A percentile compares a stretch with the other conserved stretches of the same genome.
Evolutionary conservation across 116 monocot species (phyloP).

Genomic region (Zostera marina): DNA sequence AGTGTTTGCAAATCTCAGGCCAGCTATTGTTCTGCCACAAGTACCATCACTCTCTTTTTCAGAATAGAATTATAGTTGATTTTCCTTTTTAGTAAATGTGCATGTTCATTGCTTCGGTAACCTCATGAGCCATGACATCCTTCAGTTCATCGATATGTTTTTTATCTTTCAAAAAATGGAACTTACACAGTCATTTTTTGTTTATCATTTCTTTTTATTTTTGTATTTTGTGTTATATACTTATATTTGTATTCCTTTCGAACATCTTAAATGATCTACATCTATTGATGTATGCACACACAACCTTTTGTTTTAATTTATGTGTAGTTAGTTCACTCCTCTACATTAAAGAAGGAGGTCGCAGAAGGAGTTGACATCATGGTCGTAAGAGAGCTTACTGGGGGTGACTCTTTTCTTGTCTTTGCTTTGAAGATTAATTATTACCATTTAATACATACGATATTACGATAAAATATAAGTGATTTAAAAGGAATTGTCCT

Average conservation of each 20-base stretch:
- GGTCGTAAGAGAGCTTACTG: conserved; percentile 90
- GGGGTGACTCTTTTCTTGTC: conserved; percentile 26
- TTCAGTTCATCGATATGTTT: background rate
- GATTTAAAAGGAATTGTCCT: background rate
- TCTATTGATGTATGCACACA: no score
- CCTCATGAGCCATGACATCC: background rate
- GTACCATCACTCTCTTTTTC: conserved; percentile 12
- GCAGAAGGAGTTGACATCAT: conserved; percentile 91
- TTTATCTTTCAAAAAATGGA: no score
- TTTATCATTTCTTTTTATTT: no score
- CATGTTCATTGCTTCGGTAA: background rate
- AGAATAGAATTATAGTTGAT: background rate
- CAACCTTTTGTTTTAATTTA: background rate
- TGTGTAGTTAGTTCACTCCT: conserved; percentile 58
- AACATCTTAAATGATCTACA: background rate
- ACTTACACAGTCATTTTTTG: no score
- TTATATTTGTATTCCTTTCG: no score
- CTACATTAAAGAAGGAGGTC: conserved; percentile 77
- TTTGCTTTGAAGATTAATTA: background rate
- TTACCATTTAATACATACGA: background rate
- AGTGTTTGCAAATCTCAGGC: conserved; percentile 78
- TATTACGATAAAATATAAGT: background rate
- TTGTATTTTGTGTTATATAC: no score
- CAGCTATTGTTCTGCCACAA: conserved; percentile 68
- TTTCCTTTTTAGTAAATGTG: background rate